Evolutionary conservation across 345 rosid genomes (phyloP).

Genomic region (Eutrema japonicum): DNA sequence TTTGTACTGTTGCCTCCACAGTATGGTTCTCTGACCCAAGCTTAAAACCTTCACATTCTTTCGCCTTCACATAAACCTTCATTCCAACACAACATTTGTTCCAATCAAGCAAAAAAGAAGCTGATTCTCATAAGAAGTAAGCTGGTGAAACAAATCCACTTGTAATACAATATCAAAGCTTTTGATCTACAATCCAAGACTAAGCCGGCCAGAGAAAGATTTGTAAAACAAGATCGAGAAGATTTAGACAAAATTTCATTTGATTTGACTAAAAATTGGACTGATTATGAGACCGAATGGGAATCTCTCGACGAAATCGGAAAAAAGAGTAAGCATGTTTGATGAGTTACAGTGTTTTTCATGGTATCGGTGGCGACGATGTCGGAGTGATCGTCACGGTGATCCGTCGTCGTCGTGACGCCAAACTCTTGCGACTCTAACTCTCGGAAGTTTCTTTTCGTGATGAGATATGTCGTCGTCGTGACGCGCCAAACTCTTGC

Average conservation of each 20-base stretch:
- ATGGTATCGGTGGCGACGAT: slow-evolving; percentile 96
- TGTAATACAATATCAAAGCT: too few relatives aligned
- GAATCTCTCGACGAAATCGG: too few relatives aligned
- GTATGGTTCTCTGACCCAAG: slow-evolving; percentile 96
- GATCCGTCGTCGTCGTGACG: slow-evolving; percentile 43
- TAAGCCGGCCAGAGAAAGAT: background rate
- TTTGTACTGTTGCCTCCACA: slow-evolving; percentile 62
- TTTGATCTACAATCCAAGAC: background rate
- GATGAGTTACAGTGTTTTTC: slow-evolving; percentile 71
- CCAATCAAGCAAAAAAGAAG: background rate
- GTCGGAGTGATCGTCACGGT: slow-evolving; percentile 71
- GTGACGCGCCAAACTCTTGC: too few relatives aligned
- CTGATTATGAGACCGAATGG: background rate
- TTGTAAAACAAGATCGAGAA: background rate
- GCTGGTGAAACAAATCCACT: too few relatives aligned
- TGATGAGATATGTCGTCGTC: too few relatives aligned
- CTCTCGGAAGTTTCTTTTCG: too few relatives aligned
- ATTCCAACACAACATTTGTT: slow-evolving; percentile 13
- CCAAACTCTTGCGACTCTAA: too few relatives aligned
- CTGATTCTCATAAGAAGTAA: too few relatives aligned
- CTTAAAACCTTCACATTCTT: slow-evolving; percentile 92
- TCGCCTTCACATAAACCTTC: slow-evolving; percentile 89
- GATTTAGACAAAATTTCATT: too few relatives aligned
- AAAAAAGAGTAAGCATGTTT: too few relatives aligned
- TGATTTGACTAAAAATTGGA: too few relatives aligned